Evolutionary conservation across 1,139 yeast genomes (phyloP).

Genomic region (Candida pseudocylindracea): DNA sequence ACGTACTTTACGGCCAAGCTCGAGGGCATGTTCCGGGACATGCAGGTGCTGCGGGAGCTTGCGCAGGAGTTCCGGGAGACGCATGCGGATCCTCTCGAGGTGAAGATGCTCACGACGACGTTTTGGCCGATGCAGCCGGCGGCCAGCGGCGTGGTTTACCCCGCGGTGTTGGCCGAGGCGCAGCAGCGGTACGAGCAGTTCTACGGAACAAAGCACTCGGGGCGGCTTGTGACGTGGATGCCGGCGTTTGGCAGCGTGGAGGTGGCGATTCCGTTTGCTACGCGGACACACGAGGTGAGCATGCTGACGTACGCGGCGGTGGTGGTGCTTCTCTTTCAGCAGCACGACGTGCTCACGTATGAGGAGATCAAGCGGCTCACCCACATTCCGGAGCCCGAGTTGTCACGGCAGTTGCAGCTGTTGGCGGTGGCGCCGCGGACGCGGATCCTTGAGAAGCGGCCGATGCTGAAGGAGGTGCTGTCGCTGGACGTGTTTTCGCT

Average conservation of each 20-base stretch:
- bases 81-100: no score
- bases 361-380: slow-evolving; percentile 46
- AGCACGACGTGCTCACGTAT: slow-evolving; percentile 25
- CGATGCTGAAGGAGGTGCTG: slow-evolving; percentile 53
- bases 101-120: no score
- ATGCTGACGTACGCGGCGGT: slow-evolving; percentile 68
- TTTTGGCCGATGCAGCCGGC: no score
- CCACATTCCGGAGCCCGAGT: slow-evolving; percentile 48
- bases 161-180: slow-evolving; percentile 14
- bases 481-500: slow-evolving; percentile 42
- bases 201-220: slow-evolving; percentile 40
- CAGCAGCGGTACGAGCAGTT: slow-evolving; percentile 18
- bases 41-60: slow-evolving; percentile 40
- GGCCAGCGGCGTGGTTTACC: slow-evolving; percentile 32
- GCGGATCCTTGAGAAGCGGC: slow-evolving; percentile 46
- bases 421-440: slow-evolving; percentile 72
- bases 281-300: slow-evolving; percentile 55
- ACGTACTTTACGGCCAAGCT: slow-evolving; percentile 66
- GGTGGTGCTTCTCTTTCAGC: slow-evolving; percentile 51
- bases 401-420: slow-evolving; percentile 61
- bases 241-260: slow-evolving; percentile 71
- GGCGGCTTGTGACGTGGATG: slow-evolving; percentile 65
- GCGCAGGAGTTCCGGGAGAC: slow-evolving; percentile 35
- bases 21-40: slow-evolving; percentile 80
- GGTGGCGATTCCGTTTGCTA: slow-evolving; percentile 41